Conservation (phyloP, 2,329 filamentous ascomycete species). For the Venturia aucupariae region DNA sequence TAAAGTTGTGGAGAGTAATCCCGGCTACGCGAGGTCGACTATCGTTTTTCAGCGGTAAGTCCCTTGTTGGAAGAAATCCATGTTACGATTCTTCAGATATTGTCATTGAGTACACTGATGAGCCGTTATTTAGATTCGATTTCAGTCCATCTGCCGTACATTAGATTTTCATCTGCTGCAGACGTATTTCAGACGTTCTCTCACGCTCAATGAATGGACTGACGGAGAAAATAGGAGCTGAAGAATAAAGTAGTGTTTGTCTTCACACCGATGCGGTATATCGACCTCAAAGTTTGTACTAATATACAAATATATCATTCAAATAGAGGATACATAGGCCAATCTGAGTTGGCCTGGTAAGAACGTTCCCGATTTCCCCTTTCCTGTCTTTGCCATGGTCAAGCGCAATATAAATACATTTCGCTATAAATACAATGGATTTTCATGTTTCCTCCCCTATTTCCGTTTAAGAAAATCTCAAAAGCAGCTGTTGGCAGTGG, state of each 20-base stretch:
- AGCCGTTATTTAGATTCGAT: too few species aligned
- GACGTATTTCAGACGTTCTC: too few species aligned
- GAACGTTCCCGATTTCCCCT: background rate
- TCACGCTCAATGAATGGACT: background rate
- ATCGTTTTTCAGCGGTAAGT: background rate
- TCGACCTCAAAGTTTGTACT: background rate
- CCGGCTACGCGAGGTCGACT: too few species aligned
- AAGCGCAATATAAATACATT: background rate
- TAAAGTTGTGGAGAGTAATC: too few species aligned
- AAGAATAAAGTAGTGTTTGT: background rate
- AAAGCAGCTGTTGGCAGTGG: too few species aligned
- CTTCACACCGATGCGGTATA: background rate
- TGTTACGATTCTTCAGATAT: too few species aligned
- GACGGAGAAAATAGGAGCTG: too few species aligned
- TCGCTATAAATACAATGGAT: background rate
- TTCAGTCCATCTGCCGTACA: too few species aligned
- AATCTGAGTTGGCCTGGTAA: background rate
- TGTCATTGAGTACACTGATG: too few species aligned
- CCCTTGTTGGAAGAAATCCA: too few species aligned
- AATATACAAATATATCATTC: background rate
- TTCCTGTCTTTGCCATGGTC: background rate
- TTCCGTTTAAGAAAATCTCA: background rate
- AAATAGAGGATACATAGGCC: background rate
- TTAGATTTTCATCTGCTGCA: too few species aligned
- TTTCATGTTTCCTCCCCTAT: background rate